phyloP scores from a whole-genome alignment of 305 asterid genomes.

The Ilex paraguariensis region DNA sequence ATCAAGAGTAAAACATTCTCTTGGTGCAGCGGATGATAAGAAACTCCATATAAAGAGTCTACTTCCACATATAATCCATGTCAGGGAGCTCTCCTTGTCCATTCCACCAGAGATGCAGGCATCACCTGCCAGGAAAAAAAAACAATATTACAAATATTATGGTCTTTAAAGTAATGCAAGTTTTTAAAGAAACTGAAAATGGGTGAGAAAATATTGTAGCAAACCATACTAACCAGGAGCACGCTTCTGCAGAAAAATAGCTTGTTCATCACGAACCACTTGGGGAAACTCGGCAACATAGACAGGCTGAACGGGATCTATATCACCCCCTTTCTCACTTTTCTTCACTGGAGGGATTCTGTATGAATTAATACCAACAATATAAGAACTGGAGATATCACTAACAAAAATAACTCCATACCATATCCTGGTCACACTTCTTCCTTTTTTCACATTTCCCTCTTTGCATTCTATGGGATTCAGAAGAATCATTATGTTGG shows the following conservation, averaged over 20 bases:
- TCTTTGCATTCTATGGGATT: not conserved
- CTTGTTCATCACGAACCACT: conserved; percentile 75
- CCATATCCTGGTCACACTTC: not conserved
- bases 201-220: not conserved
- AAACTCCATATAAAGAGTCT: conserved; percentile 76
- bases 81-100: conserved; percentile 73
- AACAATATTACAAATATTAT: conserved; percentile 5
- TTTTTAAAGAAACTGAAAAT: not conserved
- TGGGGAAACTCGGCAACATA: conserved; percentile 88
- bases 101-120: conserved; percentile 69
- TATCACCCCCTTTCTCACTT: conserved; percentile 52
- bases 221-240: conserved; percentile 52
- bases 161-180: not conserved
- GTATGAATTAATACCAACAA: conserved; percentile 24
- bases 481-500: no score
- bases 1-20: conserved; percentile 59
- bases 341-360: conserved; percentile 60
- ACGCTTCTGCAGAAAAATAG: conserved; percentile 38
- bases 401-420: not conserved
- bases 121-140: conserved; percentile 46
- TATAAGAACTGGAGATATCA: not conserved
- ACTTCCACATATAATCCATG: conserved; percentile 71
- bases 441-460: not conserved
- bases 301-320: conserved; percentile 56
- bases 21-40: conserved; percentile 55